Base-by-base conservation (phyloP, 139 green algal genomes). In the Chlorella ohadii region DNA sequence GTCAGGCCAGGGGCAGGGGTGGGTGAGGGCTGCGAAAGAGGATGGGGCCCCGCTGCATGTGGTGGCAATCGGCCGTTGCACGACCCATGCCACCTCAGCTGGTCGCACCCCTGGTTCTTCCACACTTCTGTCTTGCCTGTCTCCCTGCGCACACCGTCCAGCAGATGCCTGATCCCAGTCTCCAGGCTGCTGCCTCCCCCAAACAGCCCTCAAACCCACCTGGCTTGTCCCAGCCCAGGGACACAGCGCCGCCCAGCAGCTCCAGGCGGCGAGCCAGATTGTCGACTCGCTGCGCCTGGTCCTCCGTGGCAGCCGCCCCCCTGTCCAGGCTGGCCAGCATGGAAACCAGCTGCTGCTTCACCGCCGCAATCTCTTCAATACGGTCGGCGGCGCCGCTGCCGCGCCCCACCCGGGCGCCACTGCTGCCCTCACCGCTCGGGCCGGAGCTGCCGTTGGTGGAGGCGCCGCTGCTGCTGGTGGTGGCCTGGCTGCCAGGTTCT, bases 311-410 rank as follows among this genome's bases (percentile, higher is more conserved):
- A 0, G 90, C 90, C 1, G 91, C 67, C 47, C 90, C 89, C 5
- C 91, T 77, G 83, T 94, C 91, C 51, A 94, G 81, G 12, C 81
- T 87, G 15, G 89, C 87, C 36, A 94, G 68, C 38, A 87, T 82
- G 20, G 70, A 84, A 33, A 94, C 71, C 64, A 94, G 82, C 33
- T 63, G 17, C 19, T 88, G 20, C 81, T 93, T 85, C 25, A 85
- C 61, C 33, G 2, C 61, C 25, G 28, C 72, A 74, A 36, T 38
- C 74, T 47, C 84, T 17, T n/a, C 36, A 9, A 27, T 38, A 25
- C 20, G 9, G 33, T 38, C 55, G 22, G 71, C 64, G 28, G 34
- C 28, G 28, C 23, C 38, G 73, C 33, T 33, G 39, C 22, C 28
- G 57, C 41, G 25, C 2, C 51, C 51, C 51, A 59, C 51, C 51